Percentiles rank a stretch among this genome's conserved stretches.
Conservation (phyloP, 805 yeast species). For the Groenewaldozyma salmanticensis region DNA sequence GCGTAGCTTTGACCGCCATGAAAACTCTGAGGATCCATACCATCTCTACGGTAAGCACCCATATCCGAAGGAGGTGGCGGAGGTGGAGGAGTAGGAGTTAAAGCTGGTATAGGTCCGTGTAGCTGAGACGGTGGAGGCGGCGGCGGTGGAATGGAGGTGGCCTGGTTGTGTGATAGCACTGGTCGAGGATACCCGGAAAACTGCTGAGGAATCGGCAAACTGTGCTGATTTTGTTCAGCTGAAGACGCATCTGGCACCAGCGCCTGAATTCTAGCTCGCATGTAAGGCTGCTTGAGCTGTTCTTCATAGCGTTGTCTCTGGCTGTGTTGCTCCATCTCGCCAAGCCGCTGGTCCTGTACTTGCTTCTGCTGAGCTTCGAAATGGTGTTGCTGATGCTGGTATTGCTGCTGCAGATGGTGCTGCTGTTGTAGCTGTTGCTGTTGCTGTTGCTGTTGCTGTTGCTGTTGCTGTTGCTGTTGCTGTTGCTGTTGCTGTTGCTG, state of each 20-base stretch:
- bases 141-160: slow-evolving; percentile 4
- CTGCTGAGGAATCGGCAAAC: too few species aligned
- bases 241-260: not conserved
- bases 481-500: slow-evolving; percentile 13
- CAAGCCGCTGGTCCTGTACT: slow-evolving; percentile 5
- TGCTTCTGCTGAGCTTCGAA: slow-evolving; percentile 7
- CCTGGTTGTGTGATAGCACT: too few species aligned
- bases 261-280: not conserved
- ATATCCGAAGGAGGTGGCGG: slow-evolving; percentile 3
- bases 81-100: slow-evolving; percentile 6
- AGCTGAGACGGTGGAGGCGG: slow-evolving; percentile 6
- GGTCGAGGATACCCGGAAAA: too few species aligned
- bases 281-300: slow-evolving; percentile 7
- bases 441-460: slow-evolving; percentile 4
- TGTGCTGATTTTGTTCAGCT: too few species aligned
- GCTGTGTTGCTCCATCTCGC: slow-evolving; percentile 13
- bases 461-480: slow-evolving; percentile 15
- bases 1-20: not conserved
- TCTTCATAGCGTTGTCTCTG: slow-evolving; percentile 8
- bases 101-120: slow-evolving; percentile 4
- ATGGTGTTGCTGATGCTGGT: slow-evolving; percentile 12
- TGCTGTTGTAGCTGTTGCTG: slow-evolving; percentile 12
- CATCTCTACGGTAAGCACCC: not conserved
- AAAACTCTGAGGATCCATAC: not conserved
- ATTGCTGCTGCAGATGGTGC: slow-evolving; percentile 11